phyloP scores from a whole-genome alignment of 129 eudicot genomes.

The Chrysanthemum lavandulifolium region DNA sequence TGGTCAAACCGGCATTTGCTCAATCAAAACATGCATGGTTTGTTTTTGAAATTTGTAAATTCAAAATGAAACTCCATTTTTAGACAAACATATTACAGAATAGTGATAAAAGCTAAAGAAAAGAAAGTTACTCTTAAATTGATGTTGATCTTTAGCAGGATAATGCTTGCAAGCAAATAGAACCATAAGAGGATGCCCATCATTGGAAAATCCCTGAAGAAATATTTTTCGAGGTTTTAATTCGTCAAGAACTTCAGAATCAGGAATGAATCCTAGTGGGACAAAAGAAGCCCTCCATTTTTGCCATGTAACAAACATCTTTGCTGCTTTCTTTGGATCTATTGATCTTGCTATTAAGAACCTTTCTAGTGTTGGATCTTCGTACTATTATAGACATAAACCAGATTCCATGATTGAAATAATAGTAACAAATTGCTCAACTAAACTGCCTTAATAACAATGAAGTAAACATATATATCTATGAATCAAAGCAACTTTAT shows the following conservation, averaged over 20 bases:
- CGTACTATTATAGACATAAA: constrained; percentile 30
- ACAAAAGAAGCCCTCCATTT: constrained; percentile 58
- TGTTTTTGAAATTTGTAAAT: neutral
- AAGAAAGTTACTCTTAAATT: constrained; percentile 50
- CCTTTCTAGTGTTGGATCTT: constrained; percentile 43
- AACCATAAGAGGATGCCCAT: constrained; percentile 39
- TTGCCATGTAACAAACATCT: constrained; percentile 56
- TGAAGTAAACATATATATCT: too few species aligned
- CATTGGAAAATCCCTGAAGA: constrained; percentile 42
- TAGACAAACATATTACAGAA: neutral
- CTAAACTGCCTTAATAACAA: too few species aligned
- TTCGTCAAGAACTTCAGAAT: constrained; percentile 48
- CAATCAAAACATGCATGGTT: neutral
- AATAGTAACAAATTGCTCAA: too few species aligned
- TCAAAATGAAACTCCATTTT: neutral
- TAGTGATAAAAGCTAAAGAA: neutral
- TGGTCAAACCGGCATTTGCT: too few species aligned
- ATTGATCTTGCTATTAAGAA: constrained; percentile 63
- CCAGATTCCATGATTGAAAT: neutral
- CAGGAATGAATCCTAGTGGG: constrained; percentile 42
- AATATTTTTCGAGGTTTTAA: constrained; percentile 34
- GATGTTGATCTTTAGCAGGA: constrained; percentile 47
- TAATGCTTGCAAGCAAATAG: constrained; percentile 40
- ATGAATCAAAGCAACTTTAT: too few species aligned
- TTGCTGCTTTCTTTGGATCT: constrained; percentile 52